phyloP scores from a whole-genome alignment of 306 rosid species.

The Cicer bijugum region DNA sequence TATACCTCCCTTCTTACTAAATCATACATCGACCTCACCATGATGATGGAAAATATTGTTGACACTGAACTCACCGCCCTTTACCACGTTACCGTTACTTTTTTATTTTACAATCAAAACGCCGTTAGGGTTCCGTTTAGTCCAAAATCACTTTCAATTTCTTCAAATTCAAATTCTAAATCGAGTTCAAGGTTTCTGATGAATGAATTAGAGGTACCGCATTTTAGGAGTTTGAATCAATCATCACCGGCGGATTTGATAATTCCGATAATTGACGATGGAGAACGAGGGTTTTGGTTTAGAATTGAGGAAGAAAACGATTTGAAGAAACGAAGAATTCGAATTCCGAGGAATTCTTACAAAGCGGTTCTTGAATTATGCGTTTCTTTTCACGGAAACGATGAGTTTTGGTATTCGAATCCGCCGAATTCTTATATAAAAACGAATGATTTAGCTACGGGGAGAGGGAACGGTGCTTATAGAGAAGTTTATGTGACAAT shows the following conservation, averaged over 20 bases:
- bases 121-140: slow-evolving; percentile 40
- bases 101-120: slow-evolving; percentile 47
- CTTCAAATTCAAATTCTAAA: neutral
- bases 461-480: slow-evolving; percentile 75
- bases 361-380: slow-evolving; percentile 65
- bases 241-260: slow-evolving; percentile 70
- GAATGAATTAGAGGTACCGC: slow-evolving; percentile 18
- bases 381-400: slow-evolving; percentile 81
- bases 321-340: slow-evolving; percentile 45
- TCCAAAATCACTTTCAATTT: neutral
- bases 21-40: slow-evolving; percentile 54
- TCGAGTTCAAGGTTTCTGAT: slow-evolving; percentile 29
- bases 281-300: slow-evolving; percentile 77
- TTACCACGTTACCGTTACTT: slow-evolving; percentile 61
- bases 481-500: slow-evolving; percentile 69
- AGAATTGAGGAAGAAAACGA: slow-evolving; percentile 55
- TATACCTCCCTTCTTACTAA: slow-evolving; percentile 63
- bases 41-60: slow-evolving; percentile 80
- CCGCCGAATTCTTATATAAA: slow-evolving; percentile 68
- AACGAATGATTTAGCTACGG: slow-evolving; percentile 58
- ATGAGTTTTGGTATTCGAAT: slow-evolving; percentile 91
- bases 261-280: slow-evolving; percentile 66
- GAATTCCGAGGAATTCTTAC: slow-evolving; percentile 63
- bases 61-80: slow-evolving; percentile 65
- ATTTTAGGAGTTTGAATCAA: slow-evolving; percentile 27